Evolutionary conservation across 2,329 filamentous ascomycete species (phyloP).

Genomic region (Alternaria dauci): DNA sequence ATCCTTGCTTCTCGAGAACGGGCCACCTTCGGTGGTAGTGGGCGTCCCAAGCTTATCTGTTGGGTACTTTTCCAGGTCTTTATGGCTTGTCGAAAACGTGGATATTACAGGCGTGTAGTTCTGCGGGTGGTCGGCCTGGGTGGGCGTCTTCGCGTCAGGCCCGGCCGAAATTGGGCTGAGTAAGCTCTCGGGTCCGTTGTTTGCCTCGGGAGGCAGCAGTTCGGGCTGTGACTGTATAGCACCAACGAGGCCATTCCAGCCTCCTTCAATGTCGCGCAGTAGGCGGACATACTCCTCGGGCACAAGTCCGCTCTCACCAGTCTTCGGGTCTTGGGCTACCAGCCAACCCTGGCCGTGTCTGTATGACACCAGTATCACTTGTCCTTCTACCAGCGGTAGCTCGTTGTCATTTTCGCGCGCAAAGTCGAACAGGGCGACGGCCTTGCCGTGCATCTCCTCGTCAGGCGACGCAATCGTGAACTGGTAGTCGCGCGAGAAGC

Average conservation of each 20-base stretch:
- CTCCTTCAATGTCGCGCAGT: slow-evolving; percentile 90
- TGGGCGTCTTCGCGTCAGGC: slow-evolving; percentile 52
- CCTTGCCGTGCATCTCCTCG: slow-evolving; percentile 97
- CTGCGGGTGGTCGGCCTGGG: slow-evolving; percentile 47
- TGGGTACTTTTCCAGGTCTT: slow-evolving; percentile 59
- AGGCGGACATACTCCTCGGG: slow-evolving; percentile 96
- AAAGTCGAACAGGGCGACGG: slow-evolving; percentile 95
- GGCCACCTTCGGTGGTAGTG: slow-evolving; percentile 37
- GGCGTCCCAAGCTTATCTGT: slow-evolving; percentile 53
- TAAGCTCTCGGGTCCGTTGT: slow-evolving; percentile 38
- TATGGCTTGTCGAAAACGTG: slow-evolving; percentile 61
- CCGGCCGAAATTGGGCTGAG: slow-evolving; percentile 45
- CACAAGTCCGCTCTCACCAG: slow-evolving; percentile 90
- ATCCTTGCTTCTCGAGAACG: slow-evolving; percentile 30
- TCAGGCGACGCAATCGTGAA: slow-evolving; percentile 95
- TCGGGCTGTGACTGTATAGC: slow-evolving; percentile 27
- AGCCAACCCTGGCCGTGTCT: slow-evolving; percentile 97
- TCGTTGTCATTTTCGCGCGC: slow-evolving; percentile 96
- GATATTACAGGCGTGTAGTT: slow-evolving; percentile 58
- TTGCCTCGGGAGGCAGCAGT: slow-evolving; percentile 23
- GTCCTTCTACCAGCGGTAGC: slow-evolving; percentile 87
- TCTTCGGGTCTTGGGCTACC: slow-evolving; percentile 94
- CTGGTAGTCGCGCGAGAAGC: slow-evolving; percentile 90
- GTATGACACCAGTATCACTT: slow-evolving; percentile 96
- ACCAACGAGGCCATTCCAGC: slow-evolving; percentile 63